Base-by-base conservation (phyloP, 1,284 basidiomycete species). In the Irpex lacteus region DNA sequence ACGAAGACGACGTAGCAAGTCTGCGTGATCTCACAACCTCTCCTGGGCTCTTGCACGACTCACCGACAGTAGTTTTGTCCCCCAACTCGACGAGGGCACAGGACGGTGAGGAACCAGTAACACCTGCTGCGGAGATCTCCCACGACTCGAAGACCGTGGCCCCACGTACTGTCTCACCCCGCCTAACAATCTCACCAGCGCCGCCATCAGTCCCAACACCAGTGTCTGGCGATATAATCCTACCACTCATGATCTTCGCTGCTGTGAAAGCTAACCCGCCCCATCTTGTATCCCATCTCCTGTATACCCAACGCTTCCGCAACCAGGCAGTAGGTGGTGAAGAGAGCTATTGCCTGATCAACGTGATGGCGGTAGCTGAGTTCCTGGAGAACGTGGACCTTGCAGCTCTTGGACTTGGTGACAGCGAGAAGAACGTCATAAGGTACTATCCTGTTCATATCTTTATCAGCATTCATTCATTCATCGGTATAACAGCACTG, bases 371-470 rank as follows among this genome's bases (percentile, higher is more conserved):
- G 5, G 95, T 96, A 1, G 92, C 94, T 2, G 95, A 97, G 71
- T 98, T 98, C 74, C 79, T 98, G 50, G 94, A 96, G 77, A 93
- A 95, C 70, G 94, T 98, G 26, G 94, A 96, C 75, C 80, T 96
- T 60, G 87, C 84, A 6, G 91, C 88, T 4, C 80, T 98, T 9
- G 95, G 95, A 0, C 79, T 98, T 7, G 86, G 86, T 4, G 87
- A 89, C 32, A 82, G 82, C 11, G 84, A 85, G 67, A 84, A 83
- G 66, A 84, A 82, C 61, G 82, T 91, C 5, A 78, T 86, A 64
- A 86, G 84, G 85, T 82, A 67, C 38, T 34, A 26, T 34, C 7
- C 21, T 56, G 4, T 11, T 18, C 32, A 34, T 34, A 34, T 34
- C 3, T 34, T 6, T 3, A 34, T 34, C 5, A 6, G 5, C 32